A percentile compares a stretch with the other conserved stretches of the same genome.
Conservation (phyloP, 805 yeast species). For the Zygotorulaspora sp. region DNA sequence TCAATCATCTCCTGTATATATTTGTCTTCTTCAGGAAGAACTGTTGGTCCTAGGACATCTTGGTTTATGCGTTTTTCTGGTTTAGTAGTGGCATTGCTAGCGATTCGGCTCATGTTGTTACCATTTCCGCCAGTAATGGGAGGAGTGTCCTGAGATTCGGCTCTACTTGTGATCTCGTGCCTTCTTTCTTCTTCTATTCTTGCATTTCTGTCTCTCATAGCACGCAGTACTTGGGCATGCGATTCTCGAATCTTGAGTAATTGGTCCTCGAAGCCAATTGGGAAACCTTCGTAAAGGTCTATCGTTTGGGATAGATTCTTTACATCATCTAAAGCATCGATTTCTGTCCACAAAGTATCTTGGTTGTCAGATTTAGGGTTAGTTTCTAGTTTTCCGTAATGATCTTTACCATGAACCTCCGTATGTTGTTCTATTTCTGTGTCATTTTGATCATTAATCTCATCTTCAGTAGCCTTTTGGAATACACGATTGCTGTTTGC, state of each 20-base stretch:
- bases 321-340: slow-evolving; percentile 80
- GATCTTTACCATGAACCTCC: slow-evolving; percentile 11
- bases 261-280: slow-evolving; percentile 34
- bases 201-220: slow-evolving; percentile 33
- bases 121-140: neutral
- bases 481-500: neutral
- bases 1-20: slow-evolving; percentile 21
- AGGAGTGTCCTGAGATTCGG: slow-evolving; percentile 6
- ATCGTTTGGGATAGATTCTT: slow-evolving; percentile 49
- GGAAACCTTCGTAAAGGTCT: slow-evolving; percentile 43
- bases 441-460: slow-evolving; percentile 1
- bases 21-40: slow-evolving; percentile 14
- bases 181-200: slow-evolving; percentile 18
- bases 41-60: slow-evolving; percentile 10
- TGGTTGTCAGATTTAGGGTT: slow-evolving; percentile 60
- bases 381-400: slow-evolving; percentile 24
- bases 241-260: slow-evolving; percentile 49
- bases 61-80: slow-evolving; percentile 4
- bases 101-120: slow-evolving; percentile 7
- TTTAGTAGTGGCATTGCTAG: slow-evolving; percentile 5
- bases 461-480: slow-evolving; percentile 1
- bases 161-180: slow-evolving; percentile 8
- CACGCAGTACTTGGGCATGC: slow-evolving; percentile 45
- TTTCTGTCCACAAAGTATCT: slow-evolving; percentile 81
- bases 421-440: neutral